Evolutionary conservation across 345 rosid genomes (phyloP).

Genomic region (Rhodamnia argentea): DNA sequence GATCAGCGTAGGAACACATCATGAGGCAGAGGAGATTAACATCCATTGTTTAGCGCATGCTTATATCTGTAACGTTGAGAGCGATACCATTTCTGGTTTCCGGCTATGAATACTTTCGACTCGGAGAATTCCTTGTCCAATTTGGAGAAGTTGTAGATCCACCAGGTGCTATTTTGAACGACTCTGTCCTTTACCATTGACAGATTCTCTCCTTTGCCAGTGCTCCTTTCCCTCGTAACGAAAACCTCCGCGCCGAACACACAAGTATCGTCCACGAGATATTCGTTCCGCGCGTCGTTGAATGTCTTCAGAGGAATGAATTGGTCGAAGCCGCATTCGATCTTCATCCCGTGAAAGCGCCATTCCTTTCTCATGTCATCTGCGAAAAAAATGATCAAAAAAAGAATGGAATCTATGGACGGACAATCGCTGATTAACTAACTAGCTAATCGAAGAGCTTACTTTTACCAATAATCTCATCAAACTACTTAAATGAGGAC

Average conservation of each 20-base stretch:
- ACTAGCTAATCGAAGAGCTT: background rate
- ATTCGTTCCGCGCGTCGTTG: slow-evolving; percentile 17
- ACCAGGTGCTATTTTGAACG: slow-evolving; percentile 16
- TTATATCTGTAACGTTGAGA: background rate
- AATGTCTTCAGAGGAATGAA: slow-evolving; percentile 11
- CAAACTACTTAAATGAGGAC: background rate
- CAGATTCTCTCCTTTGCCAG: slow-evolving; percentile 23
- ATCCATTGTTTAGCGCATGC: background rate
- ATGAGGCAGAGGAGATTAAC: background rate
- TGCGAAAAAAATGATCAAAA: background rate
- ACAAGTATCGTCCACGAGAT: slow-evolving; percentile 23
- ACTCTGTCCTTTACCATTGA: slow-evolving; percentile 7
- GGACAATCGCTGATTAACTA: background rate
- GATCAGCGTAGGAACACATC: background rate
- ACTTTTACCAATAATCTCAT: fast-evolving
- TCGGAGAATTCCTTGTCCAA: background rate
- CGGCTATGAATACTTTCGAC: slow-evolving; percentile 11
- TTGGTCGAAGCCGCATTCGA: slow-evolving; percentile 34
- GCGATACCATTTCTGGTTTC: slow-evolving; percentile 27
- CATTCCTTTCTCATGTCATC: slow-evolving; percentile 16
- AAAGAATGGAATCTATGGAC: background rate
- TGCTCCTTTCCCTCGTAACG: slow-evolving; percentile 19
- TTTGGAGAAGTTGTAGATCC: slow-evolving; percentile 19
- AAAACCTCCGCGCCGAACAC: slow-evolving; percentile 35
- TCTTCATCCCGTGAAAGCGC: slow-evolving; percentile 22